phyloP scores from a whole-genome alignment of 371 early-diverging fungal genomes.

The Basidiobolus heterosporus region DNA sequence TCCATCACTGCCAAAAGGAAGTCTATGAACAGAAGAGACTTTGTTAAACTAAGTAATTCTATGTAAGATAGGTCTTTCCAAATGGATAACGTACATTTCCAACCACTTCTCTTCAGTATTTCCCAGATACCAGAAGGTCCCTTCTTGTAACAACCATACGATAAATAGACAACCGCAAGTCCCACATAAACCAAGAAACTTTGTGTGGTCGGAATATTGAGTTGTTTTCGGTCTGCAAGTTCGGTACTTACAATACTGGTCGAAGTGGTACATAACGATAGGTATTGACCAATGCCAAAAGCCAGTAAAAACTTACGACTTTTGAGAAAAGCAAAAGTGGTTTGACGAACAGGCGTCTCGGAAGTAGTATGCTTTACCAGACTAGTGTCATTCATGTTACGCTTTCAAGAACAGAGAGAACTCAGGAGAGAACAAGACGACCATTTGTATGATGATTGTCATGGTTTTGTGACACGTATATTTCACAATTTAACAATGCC shows the following conservation, averaged over 20 bases:
- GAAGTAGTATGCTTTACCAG: no score
- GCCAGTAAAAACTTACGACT: no score
- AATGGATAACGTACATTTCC: slow-evolving; percentile 25
- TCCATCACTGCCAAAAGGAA: slow-evolving; percentile 43
- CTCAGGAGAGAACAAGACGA: no score
- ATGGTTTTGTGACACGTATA: no score
- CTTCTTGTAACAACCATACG: slow-evolving; percentile 30
- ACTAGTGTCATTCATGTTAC: no score
- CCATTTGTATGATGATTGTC: no score
- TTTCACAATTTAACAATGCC: no score
- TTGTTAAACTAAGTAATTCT: no score
- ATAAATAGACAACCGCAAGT: slow-evolving; percentile 42
- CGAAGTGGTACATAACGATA: slow-evolving; percentile 54
- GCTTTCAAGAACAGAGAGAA: no score
- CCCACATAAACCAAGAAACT: slow-evolving; percentile 45
- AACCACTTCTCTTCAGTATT: slow-evolving; percentile 29
- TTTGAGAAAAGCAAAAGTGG: no score
- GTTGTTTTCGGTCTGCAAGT: slow-evolving; percentile 25
- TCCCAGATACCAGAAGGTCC: slow-evolving; percentile 26
- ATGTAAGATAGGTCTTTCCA: no score
- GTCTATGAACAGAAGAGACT: slow-evolving; percentile 11
- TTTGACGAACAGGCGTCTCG: no score
- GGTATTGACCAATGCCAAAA: slow-evolving; percentile 27
- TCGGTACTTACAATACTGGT: slow-evolving; percentile 38
- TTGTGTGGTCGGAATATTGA: slow-evolving; percentile 49